phyloP scores from a whole-genome alignment of 768 basidiomycete species.

The Auriscalpium vulgare region DNA sequence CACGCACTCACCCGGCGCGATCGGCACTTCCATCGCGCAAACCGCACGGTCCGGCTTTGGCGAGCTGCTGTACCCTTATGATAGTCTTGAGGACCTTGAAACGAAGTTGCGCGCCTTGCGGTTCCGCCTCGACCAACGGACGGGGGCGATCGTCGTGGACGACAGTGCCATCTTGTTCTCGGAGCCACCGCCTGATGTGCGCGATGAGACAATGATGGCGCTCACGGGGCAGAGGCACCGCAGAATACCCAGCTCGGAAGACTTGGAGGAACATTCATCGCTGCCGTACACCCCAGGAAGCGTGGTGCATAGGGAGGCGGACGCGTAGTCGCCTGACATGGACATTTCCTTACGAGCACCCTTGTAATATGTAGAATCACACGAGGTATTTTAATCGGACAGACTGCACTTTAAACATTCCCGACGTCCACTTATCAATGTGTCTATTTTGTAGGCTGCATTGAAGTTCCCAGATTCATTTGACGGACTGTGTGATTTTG shows the following conservation, averaged over 20 bases:
- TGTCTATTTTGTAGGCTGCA: too few species aligned
- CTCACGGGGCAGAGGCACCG: neutral
- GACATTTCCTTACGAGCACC: too few species aligned
- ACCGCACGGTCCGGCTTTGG: slow-evolving; percentile 15
- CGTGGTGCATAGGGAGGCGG: too few species aligned
- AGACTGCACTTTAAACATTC: too few species aligned
- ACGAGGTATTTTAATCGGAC: too few species aligned
- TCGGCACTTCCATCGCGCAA: slow-evolving; percentile 5
- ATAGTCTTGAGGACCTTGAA: neutral
- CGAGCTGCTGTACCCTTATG: slow-evolving; percentile 10
- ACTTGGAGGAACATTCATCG: neutral
- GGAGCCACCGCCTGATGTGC: neutral
- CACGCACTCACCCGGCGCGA: slow-evolving; percentile 6
- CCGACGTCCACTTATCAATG: too few species aligned
- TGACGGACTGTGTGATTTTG: too few species aligned
- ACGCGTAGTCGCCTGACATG: too few species aligned
- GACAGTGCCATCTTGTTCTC: neutral
- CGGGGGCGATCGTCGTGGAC: slow-evolving; percentile 14
- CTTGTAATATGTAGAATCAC: too few species aligned
- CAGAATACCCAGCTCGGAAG: neutral
- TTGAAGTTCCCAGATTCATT: too few species aligned
- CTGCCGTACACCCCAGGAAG: too few species aligned
- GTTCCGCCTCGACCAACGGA: slow-evolving; percentile 13
- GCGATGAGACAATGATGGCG: slow-evolving; percentile 13
- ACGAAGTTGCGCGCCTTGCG: slow-evolving; percentile 8